These are phyloP conservation scores for Erodium maritimum DNA, from an alignment of 345 rosid genomes.

Conservation along the genomic window DNA sequence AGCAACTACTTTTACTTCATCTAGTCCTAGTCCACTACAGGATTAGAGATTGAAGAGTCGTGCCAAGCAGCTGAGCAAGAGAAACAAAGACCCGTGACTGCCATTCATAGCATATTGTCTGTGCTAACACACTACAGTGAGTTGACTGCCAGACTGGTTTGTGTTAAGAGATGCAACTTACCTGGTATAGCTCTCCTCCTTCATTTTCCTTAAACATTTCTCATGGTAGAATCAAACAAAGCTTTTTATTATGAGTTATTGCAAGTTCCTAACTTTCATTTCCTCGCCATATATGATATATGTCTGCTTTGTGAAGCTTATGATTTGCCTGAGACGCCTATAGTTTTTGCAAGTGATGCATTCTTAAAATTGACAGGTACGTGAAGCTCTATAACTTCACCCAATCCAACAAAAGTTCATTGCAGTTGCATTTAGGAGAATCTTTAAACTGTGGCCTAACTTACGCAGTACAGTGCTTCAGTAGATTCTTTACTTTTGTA, in stretches of 20 bases:
- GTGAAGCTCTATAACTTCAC: constrained; percentile 3
- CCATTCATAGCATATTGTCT: constrained; percentile 44
- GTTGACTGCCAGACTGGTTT: constrained; percentile 49
- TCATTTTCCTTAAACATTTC: constrained; percentile 70
- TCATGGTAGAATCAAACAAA: constrained; percentile 99
- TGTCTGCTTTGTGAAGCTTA: constrained; percentile 10
- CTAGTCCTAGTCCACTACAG: constrained; percentile 17
- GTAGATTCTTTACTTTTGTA: constrained; percentile 15
- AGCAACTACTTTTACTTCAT: not conserved
- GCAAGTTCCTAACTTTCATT: constrained; percentile 22
- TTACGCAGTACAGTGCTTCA: no score
- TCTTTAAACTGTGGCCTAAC: no score
- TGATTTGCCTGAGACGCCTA: constrained; percentile 66
- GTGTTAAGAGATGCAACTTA: constrained; percentile 39
- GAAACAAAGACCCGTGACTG: constrained; percentile 44
- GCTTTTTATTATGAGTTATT: constrained; percentile 98
- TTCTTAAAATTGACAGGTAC: constrained; percentile 84
- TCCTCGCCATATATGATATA: constrained; percentile 8
- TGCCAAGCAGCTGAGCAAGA: constrained; percentile 72
- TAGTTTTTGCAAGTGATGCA: constrained; percentile 83
- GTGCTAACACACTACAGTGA: constrained; percentile 51
- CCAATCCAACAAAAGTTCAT: not conserved
- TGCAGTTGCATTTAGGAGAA: no score
- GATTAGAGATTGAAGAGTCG: constrained; percentile 43
- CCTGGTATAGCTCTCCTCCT: constrained; percentile 33